Conservation (phyloP, 768 basidiomycete species). For the Pleurotus citrinopileatus region DNA sequence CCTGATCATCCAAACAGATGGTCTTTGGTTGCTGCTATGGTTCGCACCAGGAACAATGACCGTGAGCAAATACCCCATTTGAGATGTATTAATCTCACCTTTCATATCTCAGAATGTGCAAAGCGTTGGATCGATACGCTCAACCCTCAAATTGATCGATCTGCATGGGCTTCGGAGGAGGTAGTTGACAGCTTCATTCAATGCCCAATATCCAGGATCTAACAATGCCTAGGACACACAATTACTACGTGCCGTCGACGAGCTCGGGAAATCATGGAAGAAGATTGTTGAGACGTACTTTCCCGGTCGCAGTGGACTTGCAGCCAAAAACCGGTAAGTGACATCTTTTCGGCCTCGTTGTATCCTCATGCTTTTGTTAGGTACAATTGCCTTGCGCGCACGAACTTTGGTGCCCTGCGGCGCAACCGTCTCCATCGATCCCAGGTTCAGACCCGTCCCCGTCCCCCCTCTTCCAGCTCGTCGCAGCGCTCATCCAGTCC, state of each 20-base stretch:
- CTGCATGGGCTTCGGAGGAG: constrained; percentile 55
- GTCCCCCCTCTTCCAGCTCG: constrained; percentile 2
- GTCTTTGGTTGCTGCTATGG: constrained; percentile 59
- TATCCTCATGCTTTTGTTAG: constrained; percentile 5
- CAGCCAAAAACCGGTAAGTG: constrained; percentile 54
- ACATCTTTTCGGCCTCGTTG: neutral
- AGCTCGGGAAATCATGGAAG: constrained; percentile 61
- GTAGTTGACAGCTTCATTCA: constrained; percentile 25
- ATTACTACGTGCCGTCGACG: constrained; percentile 51
- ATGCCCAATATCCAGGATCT: constrained; percentile 8
- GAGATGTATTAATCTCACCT: neutral
- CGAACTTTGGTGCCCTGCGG: constrained; percentile 2
- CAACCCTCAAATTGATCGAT: constrained; percentile 58
- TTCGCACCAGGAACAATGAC: constrained; percentile 56
- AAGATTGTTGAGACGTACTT: constrained; percentile 62
- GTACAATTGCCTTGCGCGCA: constrained; percentile 19
- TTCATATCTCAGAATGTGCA: constrained; percentile 43
- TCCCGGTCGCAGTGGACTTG: constrained; percentile 57
- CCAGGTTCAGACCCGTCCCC: neutral
- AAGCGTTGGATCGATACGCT: constrained; percentile 63
- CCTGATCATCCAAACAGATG: constrained; percentile 33
- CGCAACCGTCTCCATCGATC: constrained; percentile 5
- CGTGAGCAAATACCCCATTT: constrained; percentile 34
- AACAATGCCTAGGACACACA: constrained; percentile 39
- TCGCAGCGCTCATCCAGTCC: constrained; percentile 8